Evolutionary conservation across 495 filamentous ascomycete species (phyloP), one percentile per base, ranked within the genome.

Genomic region (Haplographium delicatum): DNA sequence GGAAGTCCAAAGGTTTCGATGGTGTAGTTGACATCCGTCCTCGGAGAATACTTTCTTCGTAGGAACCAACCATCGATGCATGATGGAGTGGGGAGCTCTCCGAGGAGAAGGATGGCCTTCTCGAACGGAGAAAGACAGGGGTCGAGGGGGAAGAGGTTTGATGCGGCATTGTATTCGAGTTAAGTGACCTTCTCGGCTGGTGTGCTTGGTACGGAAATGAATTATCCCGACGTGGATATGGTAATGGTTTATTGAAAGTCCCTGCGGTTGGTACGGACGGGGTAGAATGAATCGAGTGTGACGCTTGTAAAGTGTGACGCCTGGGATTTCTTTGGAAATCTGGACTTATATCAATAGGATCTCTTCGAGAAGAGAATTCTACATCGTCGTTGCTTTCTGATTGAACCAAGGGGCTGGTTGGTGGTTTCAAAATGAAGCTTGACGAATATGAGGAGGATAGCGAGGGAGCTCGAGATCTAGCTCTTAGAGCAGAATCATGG

Each of bases 11-110:
- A 23, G 93, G 93, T 47, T 88, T 91, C 7, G 93, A 97, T 2
- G 93, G 94, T 7, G 83, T 93, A 10, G 90, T 97, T 34, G 94
- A 97, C 93, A 98, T 98, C 46, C 94, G 80, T 23, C 93, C 93
- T 19, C 88, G 81, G 3, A 98, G 71, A 43, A 98, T 96, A 3
- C 89, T 96, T 66, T 98, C 93, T 65, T 98, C 93, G 58, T 96
- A 98, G 3, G 93, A 96, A 0, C 93, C 93, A 15, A 98, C 93
- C 84, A 98, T 90, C 3, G 91, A 87, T 20, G 91, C 91, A 69
- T 91, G 88, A 24, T 89, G 84, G 18, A 91, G 73, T 2, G 88
- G 78, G 11, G 89, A 87, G 13, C 72, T 66, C 16, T 96, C 91
- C 2, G 86, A 84, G 30, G 80, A 74, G 48, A 85, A 73, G 1